Evolutionary conservation across 1,284 basidiomycete species (phyloP).

Genomic region (Pholiota adiposa): DNA sequence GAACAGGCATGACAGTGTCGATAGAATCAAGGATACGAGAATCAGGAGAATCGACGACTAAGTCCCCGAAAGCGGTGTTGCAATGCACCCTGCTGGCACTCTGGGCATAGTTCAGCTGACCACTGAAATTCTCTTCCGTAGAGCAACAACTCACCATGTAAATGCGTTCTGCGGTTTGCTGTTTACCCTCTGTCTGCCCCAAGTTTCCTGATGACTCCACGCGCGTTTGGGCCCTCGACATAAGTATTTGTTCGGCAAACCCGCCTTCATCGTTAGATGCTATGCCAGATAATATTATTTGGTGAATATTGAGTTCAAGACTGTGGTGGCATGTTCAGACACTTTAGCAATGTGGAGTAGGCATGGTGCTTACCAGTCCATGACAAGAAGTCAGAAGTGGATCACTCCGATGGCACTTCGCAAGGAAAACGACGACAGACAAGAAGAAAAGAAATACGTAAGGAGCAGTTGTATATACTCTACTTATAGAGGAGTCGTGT

Average conservation of each 20-base stretch:
- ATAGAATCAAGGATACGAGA: constrained; percentile 53
- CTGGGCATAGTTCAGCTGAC: constrained; percentile 33
- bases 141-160: constrained; percentile 61
- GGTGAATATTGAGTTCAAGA: constrained; percentile 79
- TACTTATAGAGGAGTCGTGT: too few species aligned
- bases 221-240: constrained; percentile 59
- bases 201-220: constrained; percentile 21
- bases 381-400: neutral
- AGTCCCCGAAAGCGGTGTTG: constrained; percentile 78
- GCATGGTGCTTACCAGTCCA: constrained; percentile 8
- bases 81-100: constrained; percentile 71
- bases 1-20: constrained; percentile 52
- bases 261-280: constrained; percentile 54
- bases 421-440: neutral
- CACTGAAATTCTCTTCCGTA: neutral
- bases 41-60: constrained; percentile 66
- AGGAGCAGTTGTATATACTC: too few species aligned
- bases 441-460: too few species aligned
- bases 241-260: constrained; percentile 59
- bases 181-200: constrained; percentile 27
- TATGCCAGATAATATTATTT: constrained; percentile 81
- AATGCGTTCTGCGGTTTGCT: constrained; percentile 36
- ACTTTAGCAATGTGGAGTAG: neutral
- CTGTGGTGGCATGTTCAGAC: constrained; percentile 36
- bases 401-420: neutral